These are phyloP conservation scores for Nectriaceae sp. DNA, from an alignment of 2,329 filamentous ascomycete genomes.

Conservation along the genomic window DNA sequence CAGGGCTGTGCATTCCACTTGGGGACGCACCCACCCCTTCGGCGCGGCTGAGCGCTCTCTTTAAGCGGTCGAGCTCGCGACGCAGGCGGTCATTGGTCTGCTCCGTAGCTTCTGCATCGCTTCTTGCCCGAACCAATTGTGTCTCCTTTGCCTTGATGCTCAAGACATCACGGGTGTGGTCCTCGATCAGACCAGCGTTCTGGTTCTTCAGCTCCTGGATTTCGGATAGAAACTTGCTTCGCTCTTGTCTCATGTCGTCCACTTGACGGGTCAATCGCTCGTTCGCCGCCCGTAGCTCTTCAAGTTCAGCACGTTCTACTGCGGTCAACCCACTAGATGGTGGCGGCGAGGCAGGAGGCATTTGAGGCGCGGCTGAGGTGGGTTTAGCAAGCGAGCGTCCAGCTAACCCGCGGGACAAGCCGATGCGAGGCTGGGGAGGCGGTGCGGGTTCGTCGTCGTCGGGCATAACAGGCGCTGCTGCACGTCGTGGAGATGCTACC, in stretches of 20 bases:
- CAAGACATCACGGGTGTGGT: conserved; percentile 91
- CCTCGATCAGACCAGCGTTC: conserved; percentile 94
- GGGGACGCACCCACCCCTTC: conserved; percentile 49
- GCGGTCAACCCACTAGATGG: conserved; percentile 68
- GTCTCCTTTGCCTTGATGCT: conserved; percentile 99
- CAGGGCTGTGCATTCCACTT: conserved; percentile 40
- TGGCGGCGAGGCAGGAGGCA: conserved; percentile 57
- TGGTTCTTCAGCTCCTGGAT: conserved; percentile 95
- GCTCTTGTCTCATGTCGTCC: conserved; percentile 81
- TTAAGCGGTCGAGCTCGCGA: conserved; percentile 88
- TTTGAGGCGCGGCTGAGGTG: conserved; percentile 49
- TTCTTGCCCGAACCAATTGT: conserved; percentile 87
- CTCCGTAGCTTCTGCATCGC: conserved; percentile 87
- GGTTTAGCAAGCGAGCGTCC: conserved; percentile 84
- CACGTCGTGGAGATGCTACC: conserved; percentile 55
- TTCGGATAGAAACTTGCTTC: conserved; percentile 79
- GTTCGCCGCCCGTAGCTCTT: conserved; percentile 82
- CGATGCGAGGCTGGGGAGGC: conserved; percentile 63
- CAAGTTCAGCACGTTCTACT: conserved; percentile 88
- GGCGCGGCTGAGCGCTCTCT: conserved; percentile 75
- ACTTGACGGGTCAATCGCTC: conserved; percentile 74
- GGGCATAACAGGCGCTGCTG: conserved; percentile 49
- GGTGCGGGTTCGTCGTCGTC: conserved; percentile 60
- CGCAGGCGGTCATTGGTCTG: conserved; percentile 81
- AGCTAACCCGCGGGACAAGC: conserved; percentile 77